These are phyloP conservation scores for Alternaria ethzedia DNA, from an alignment of 2,329 filamentous ascomycete species.

Conservation along the genomic window DNA sequence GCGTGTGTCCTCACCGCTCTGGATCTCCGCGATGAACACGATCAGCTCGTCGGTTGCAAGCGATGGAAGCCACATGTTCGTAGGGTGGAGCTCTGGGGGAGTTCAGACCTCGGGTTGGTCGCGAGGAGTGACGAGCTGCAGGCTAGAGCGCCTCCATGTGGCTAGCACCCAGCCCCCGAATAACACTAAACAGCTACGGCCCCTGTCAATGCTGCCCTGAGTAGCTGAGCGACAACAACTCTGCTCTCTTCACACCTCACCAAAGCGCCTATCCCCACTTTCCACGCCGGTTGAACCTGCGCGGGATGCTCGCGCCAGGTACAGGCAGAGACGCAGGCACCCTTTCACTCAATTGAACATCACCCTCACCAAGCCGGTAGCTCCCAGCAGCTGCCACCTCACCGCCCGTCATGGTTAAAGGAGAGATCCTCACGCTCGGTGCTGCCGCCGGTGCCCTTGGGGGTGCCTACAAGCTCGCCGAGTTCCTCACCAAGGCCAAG, in stretches of 20 bases:
- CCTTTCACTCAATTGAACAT: slow-evolving; percentile 27
- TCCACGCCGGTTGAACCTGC: slow-evolving; percentile 29
- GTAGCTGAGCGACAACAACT: slow-evolving; percentile 14
- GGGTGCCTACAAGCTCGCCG: slow-evolving; percentile 48
- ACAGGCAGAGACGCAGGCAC: slow-evolving; percentile 35
- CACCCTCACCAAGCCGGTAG: slow-evolving; percentile 11
- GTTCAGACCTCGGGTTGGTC: slow-evolving; percentile 27
- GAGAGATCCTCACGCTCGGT: slow-evolving; percentile 42
- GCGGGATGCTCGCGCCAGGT: slow-evolving; percentile 43
- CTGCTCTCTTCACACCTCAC: slow-evolving; percentile 26
- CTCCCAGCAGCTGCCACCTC: slow-evolving; percentile 8
- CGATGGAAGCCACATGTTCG: slow-evolving; percentile 8
- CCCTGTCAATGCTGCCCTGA: slow-evolving; percentile 9
- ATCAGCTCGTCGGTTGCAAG: slow-evolving; percentile 1
- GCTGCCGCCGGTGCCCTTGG: slow-evolving; percentile 42
- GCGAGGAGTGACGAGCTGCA: slow-evolving; percentile 21
- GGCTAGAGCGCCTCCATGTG: slow-evolving; percentile 13
- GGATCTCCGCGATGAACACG: background rate
- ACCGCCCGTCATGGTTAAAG: slow-evolving; percentile 39
- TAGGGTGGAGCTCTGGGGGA: slow-evolving; percentile 10
- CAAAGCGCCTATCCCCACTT: slow-evolving; percentile 20
- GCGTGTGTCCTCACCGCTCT: background rate
- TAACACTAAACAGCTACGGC: slow-evolving; percentile 19
- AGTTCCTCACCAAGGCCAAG: slow-evolving; percentile 47
- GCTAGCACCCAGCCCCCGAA: slow-evolving; percentile 25